These are phyloP conservation scores for Begonia peltatifolia DNA, from an alignment of 306 rosid genomes.

Conservation along the genomic window DNA sequence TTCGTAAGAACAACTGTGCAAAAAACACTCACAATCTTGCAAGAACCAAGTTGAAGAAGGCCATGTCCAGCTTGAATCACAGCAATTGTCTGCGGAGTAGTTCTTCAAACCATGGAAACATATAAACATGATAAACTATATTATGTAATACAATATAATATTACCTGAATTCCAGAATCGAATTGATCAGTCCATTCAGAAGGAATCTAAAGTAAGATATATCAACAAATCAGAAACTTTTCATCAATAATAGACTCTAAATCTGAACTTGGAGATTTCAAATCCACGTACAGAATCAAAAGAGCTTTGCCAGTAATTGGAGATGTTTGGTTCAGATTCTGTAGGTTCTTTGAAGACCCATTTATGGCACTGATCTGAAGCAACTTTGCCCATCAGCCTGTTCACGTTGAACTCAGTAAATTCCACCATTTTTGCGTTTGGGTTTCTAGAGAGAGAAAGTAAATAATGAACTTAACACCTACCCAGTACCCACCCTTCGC, in stretches of 20 bases:
- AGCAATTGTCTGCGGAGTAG: constrained; percentile 64
- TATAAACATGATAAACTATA: constrained; percentile 4
- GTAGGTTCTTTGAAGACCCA: constrained; percentile 99
- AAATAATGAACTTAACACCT: constrained; percentile 24
- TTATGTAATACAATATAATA: constrained; percentile 17
- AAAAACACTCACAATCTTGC: constrained; percentile 74
- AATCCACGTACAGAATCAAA: constrained; percentile 79
- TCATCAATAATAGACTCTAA: constrained; percentile 19
- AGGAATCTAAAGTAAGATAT: constrained; percentile 81
- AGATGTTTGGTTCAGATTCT: constrained; percentile 89
- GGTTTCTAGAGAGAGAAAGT: constrained; percentile 8
- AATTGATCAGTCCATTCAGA: constrained; percentile 97
- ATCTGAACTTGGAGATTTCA: neutral
- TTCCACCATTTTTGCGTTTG: neutral
- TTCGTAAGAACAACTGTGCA: neutral
- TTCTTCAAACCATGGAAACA: neutral
- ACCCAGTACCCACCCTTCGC: constrained; percentile 99
- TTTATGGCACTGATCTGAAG: constrained; percentile 99
- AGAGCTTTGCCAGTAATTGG: constrained; percentile 99
- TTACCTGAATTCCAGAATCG: constrained; percentile 98
- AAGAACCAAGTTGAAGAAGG: constrained; percentile 95
- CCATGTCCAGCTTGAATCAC: constrained; percentile 99
- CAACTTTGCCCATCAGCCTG: constrained; percentile 99
- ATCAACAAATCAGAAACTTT: constrained; percentile 23
- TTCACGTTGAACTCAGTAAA: constrained; percentile 1